phyloP scores from a whole-genome alignment of 2,329 filamentous ascomycete genomes.

The Ophiostoma himal-ulmi region DNA sequence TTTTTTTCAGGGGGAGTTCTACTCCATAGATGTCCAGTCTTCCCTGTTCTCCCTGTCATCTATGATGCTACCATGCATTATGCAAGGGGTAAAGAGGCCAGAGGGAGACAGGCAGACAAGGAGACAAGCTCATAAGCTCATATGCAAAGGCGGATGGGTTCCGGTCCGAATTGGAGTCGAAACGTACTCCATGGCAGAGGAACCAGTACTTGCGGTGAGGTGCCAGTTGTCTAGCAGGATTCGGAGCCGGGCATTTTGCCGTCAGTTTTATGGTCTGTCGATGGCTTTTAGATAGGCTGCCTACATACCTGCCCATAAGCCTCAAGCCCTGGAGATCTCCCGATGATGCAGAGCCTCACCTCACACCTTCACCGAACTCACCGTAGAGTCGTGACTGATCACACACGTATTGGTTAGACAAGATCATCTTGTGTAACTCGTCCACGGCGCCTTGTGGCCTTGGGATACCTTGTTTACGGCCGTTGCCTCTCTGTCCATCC shows the following conservation, averaged over 20 bases:
- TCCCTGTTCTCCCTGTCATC: not conserved
- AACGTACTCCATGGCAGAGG: not conserved
- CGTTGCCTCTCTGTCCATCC: constrained; percentile 3
- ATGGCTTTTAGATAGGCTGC: not conserved
- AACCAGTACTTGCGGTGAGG: not conserved
- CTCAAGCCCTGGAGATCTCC: not conserved
- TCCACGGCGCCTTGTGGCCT: not conserved
- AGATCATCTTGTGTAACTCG: not conserved
- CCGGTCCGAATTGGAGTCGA: not conserved
- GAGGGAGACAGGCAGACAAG: not conserved
- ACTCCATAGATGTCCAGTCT: not conserved
- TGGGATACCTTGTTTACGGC: not conserved
- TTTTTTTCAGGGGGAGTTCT: not conserved
- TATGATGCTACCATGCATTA: not conserved
- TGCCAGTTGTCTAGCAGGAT: not conserved
- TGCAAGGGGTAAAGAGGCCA: not conserved
- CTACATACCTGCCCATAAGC: not conserved
- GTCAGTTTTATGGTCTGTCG: not conserved
- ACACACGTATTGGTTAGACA: not conserved
- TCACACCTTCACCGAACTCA: not conserved
- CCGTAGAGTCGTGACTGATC: not conserved
- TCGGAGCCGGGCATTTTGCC: not conserved
- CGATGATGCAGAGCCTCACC: not conserved
- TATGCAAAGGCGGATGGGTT: not conserved
- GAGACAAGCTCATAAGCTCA: not conserved